Base-by-base conservation (phyloP, 2,329 filamentous ascomycete species). In the Zarea fungicola region DNA sequence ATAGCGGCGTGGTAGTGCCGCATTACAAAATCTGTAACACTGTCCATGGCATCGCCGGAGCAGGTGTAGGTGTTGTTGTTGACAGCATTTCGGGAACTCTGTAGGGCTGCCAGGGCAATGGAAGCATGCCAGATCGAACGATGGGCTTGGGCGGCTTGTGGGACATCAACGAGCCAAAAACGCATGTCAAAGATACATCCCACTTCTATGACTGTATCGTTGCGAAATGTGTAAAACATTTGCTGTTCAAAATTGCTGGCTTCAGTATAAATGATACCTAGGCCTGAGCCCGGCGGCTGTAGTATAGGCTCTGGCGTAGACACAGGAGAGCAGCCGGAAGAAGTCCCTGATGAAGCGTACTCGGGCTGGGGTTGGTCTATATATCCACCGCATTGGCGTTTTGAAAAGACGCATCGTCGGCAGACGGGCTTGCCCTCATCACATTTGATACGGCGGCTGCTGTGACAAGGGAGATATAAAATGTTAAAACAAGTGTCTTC, bases 141-240 rank as follows among this genome's bases (percentile, higher is more conserved):
- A 22, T 46, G 34, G 7, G 43, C 32, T 25, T 46, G 43, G 11
- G 43, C 43, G 11, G 43, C 43, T 22, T 37, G 43, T 2, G 32
- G 43, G 7, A 46, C 43, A 18, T 46, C 43, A 6, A 46, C 9
- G 9, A 37, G 43, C 43, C 43, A 46, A 16, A 46, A 46, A 6
- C 6, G 25, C 43, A 31, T 29, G 18, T 46, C 32, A 16, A 46
- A 26, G 23, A 37, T 25, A 25, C 43, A 28, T 3, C 32, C 43
- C 25, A 46, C 25, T 29, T 39, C 8, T 4, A 37, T 3, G 23
- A 46, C 43, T 10, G 43, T 46, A 16, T 46, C n/a, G 3, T 32
- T 46, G 18, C 43, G 43, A 25, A 46, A 46, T 3, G 16, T 21
- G 43, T 46, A 31, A 21, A 46, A 46, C 43, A 46, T 46, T 22